These are phyloP conservation scores for Jaapia argillacea DNA, from an alignment of 768 basidiomycete genomes.

Conservation along the genomic window DNA sequence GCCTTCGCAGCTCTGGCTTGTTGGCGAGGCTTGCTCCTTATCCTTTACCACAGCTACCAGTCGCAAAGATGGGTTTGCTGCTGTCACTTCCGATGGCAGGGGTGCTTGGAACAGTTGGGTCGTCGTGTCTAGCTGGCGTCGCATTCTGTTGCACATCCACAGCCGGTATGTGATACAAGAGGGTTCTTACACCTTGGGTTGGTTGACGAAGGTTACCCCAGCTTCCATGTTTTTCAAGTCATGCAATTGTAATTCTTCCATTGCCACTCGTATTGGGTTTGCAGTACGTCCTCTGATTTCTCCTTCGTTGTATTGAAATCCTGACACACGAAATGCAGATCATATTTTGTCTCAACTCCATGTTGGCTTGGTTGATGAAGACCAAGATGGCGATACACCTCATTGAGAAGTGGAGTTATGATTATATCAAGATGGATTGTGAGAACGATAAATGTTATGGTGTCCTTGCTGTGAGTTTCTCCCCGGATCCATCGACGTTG, in stretches of 20 bases:
- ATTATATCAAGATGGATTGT: slow-evolving; percentile 98
- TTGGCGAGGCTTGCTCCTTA: too few relatives aligned
- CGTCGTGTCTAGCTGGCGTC: slow-evolving; percentile 75
- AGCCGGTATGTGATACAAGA: slow-evolving; percentile 43
- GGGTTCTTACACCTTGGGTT: background rate
- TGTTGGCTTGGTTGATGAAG: slow-evolving; percentile 96
- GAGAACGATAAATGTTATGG: slow-evolving; percentile 91
- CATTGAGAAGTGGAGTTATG: slow-evolving; percentile 88
- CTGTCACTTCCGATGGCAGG: slow-evolving; percentile 68
- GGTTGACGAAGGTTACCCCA: slow-evolving; percentile 20
- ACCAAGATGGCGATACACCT: slow-evolving; percentile 78
- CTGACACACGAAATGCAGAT: slow-evolving; percentile 37
- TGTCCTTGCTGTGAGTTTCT: slow-evolving; percentile 69
- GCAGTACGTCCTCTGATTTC: slow-evolving; percentile 44
- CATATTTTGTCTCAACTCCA: slow-evolving; percentile 92
- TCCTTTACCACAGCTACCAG: too few relatives aligned
- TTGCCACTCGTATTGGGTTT: slow-evolving; percentile 94
- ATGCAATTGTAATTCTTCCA: slow-evolving; percentile 98
- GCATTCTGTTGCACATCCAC: slow-evolving; percentile 85
- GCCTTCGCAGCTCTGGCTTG: too few relatives aligned
- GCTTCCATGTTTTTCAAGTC: slow-evolving; percentile 97
- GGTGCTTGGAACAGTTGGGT: slow-evolving; percentile 56
- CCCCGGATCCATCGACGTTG: background rate
- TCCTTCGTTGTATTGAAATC: background rate
- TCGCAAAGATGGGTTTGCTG: slow-evolving; percentile 63